phyloP scores from a whole-genome alignment of 805 yeast genomes.

The Torulaspora microellipsoides region DNA sequence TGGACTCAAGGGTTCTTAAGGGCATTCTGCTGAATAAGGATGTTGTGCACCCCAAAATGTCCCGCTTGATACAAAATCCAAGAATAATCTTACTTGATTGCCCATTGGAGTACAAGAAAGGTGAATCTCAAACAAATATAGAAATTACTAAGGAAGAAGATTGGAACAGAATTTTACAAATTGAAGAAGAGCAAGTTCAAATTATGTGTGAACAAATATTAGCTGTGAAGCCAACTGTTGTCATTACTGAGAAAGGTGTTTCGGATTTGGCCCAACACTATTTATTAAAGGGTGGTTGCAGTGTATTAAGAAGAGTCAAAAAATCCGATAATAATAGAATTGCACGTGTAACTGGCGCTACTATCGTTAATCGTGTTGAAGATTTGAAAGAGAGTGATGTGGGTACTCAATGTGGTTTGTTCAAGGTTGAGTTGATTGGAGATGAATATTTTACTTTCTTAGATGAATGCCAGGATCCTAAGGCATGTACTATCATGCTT shows the following conservation, averaged over 20 bases:
- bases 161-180: conserved; percentile 91
- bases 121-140: conserved; percentile 96
- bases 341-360: conserved; percentile 96
- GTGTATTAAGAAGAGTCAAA: conserved; percentile 89
- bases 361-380: conserved; percentile 91
- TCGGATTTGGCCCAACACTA: conserved; percentile 97
- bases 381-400: conserved; percentile 88
- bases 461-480: conserved; percentile 75
- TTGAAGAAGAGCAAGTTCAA: conserved; percentile 96
- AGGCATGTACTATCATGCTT: conserved; percentile 87
- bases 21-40: conserved; percentile 95
- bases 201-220: conserved; percentile 79
- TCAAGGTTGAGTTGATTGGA: conserved; percentile 91
- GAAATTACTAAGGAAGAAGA: conserved; percentile 95
- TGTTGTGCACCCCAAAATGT: conserved; percentile 98
- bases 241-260: conserved; percentile 97
- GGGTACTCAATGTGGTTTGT: conserved; percentile 84
- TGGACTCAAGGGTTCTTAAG: conserved; percentile 80
- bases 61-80: conserved; percentile 82
- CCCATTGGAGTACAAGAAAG: conserved; percentile 97
- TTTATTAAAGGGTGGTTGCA: conserved; percentile 85
- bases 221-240: conserved; percentile 85
- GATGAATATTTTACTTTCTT: conserved; percentile 93
- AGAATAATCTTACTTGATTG: conserved; percentile 86
- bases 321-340: conserved; percentile 95